A percentile compares a stretch with the other conserved stretches of the same genome.
Conservation (phyloP, 306 rosid genomes). For the Sophora flavescens region DNA sequence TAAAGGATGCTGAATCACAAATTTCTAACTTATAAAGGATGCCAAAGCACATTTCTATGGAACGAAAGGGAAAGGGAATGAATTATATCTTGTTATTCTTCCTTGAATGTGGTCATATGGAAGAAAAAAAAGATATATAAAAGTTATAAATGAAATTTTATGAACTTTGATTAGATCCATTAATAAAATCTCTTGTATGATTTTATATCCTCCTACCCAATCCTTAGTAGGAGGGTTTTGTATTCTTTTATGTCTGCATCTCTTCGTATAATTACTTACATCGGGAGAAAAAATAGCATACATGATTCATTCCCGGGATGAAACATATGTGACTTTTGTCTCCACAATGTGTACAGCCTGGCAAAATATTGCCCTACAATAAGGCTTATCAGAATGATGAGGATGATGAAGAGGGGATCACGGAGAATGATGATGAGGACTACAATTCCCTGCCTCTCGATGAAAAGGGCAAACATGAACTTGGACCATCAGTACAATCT, state of each 20-base stretch:
- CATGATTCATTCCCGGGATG: not conserved
- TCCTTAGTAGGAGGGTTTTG: too few species aligned
- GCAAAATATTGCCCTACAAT: slow-evolving; percentile 10
- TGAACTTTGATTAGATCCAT: too few species aligned
- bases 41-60: not conserved
- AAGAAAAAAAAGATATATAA: too few species aligned
- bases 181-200: too few species aligned
- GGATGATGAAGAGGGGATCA: slow-evolving; percentile 27
- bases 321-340: not conserved
- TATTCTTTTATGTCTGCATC: too few species aligned
- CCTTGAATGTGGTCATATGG: too few species aligned
- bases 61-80: not conserved
- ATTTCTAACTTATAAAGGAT: not conserved
- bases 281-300: too few species aligned
- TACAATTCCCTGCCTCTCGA: not conserved
- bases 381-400: slow-evolving; percentile 15
- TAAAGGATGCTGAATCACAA: not conserved
- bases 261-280: too few species aligned
- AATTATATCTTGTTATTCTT: too few species aligned
- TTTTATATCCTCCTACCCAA: too few species aligned
- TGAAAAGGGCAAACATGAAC: slow-evolving; percentile 18
- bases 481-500: slow-evolving; percentile 16
- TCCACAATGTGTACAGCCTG: not conserved
- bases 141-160: too few species aligned
- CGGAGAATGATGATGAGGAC: slow-evolving; percentile 34